A percentile compares a stretch with the other conserved stretches of the same genome.
phyloP scores from a whole-genome alignment of 2,329 filamentous ascomycete genomes.

The Talaromyces sp. region DNA sequence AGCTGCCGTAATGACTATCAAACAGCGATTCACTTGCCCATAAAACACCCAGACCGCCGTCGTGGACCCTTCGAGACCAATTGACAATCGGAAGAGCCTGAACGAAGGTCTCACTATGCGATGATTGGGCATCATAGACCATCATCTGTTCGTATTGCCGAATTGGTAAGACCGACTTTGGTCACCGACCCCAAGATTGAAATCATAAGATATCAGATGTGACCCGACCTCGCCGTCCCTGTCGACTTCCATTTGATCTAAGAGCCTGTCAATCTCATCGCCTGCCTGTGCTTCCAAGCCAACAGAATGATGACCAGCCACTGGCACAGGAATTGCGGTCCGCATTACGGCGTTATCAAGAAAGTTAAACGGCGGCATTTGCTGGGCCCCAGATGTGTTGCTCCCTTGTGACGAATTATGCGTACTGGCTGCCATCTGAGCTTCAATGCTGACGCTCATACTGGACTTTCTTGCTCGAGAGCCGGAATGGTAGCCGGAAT shows the following conservation, averaged over 20 bases:
- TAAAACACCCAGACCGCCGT: background rate
- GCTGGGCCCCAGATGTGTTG: background rate
- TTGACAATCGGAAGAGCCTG: background rate
- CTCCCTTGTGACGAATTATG: slow-evolving; percentile 21
- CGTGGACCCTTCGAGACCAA: background rate
- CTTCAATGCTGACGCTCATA: slow-evolving; percentile 22
- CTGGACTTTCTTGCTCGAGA: slow-evolving; percentile 26
- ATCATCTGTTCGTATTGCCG: background rate
- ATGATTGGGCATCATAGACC: background rate
- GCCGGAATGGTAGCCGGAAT: slow-evolving; percentile 40
- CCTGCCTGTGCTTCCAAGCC: slow-evolving; percentile 31
- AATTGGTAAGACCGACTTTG: background rate
- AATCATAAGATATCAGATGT: slow-evolving; percentile 14
- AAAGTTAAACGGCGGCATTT: background rate
- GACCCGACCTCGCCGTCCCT: slow-evolving; percentile 34
- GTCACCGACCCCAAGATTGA: background rate
- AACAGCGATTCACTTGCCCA: background rate
- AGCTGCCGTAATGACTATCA: background rate
- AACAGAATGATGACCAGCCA: slow-evolving; percentile 6
- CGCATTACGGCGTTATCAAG: background rate
- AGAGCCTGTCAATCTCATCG: slow-evolving; percentile 38
- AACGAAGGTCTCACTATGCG: background rate
- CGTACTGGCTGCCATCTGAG: slow-evolving; percentile 19
- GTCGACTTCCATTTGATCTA: slow-evolving; percentile 35
- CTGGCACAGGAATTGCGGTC: background rate